Evolutionary conservation across 169 alveolate species (phyloP).

Genomic region (Plasmodium blacklocki): DNA sequence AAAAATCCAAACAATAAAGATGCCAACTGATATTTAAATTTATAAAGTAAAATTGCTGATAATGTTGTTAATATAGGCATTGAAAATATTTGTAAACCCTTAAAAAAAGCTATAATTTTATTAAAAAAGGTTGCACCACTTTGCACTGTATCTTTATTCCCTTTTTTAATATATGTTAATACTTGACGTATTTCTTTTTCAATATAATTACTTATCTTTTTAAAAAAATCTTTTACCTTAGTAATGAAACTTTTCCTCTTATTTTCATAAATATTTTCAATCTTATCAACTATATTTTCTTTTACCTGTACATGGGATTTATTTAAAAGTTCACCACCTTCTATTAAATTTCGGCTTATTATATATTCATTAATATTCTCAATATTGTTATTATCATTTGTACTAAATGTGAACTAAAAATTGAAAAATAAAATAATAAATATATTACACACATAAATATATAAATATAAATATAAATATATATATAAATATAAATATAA

Average conservation of each 20-base stretch:
- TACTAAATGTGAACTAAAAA: no score
- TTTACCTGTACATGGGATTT: conserved; percentile 5
- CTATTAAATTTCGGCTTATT: conserved; percentile 4
- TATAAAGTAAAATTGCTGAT: not conserved
- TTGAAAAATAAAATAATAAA: no score
- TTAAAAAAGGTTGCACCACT: conserved; percentile 35
- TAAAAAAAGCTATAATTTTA: conserved; percentile 19
- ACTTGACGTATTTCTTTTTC: conserved; percentile 39
- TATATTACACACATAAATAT: no score
- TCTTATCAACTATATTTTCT: conserved; percentile 21
- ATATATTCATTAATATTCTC: not conserved
- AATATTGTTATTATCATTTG: not conserved
- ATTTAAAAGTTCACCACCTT: not conserved
- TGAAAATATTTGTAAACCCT: conserved; percentile 28
- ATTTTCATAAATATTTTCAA: conserved; percentile 27
- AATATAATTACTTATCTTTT: conserved; percentile 29
- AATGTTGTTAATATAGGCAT: conserved; percentile 38
- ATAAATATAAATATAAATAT: no score
- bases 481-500: no score
- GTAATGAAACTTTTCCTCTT: conserved; percentile 6
- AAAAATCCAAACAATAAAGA: not conserved
- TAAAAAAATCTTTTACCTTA: conserved; percentile 18
- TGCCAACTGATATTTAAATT: conserved; percentile 24
- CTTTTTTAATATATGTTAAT: conserved; percentile 28
- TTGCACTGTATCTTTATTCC: conserved; percentile 28